Evolutionary conservation across 345 rosid genomes (phyloP).

Genomic region (Eucalyptus regnans): DNA sequence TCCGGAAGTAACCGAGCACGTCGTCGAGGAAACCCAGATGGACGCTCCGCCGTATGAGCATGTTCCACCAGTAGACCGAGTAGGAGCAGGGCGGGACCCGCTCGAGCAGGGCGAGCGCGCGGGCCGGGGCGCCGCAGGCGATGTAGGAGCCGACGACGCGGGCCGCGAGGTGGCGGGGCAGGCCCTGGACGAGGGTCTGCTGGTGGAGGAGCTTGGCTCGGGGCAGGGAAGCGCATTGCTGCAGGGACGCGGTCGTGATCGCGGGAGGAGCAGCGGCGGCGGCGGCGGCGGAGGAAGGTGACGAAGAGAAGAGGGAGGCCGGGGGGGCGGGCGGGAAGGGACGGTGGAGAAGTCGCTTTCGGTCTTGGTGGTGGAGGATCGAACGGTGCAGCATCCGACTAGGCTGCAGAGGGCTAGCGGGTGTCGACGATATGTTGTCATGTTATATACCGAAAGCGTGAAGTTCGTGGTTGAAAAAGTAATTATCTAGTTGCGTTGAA

Average conservation of each 20-base stretch:
- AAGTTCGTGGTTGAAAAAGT: not conserved
- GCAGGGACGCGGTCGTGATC: conserved; percentile 24
- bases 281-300: not conserved
- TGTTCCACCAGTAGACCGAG: conserved; percentile 63
- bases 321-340: not conserved
- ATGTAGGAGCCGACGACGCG: conserved; percentile 62
- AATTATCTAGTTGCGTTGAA: not conserved
- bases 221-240: conserved; percentile 41
- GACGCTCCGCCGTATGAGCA: conserved; percentile 39
- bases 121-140: conserved; percentile 25
- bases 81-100: conserved; percentile 27
- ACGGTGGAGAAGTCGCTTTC: not conserved
- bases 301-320: not conserved
- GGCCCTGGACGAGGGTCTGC: conserved; percentile 40
- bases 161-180: conserved; percentile 22
- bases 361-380: not conserved
- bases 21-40: conserved; percentile 19
- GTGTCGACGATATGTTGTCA: not conserved
- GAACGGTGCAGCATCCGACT: not conserved
- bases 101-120: conserved; percentile 46
- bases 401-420: not conserved
- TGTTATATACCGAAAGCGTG: not conserved
- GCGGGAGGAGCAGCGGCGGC: not conserved
- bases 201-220: conserved; percentile 56
- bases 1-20: conserved; percentile 18